Conservation (phyloP, 2,329 filamentous ascomycete species). For the Exophiala viscosa region DNA sequence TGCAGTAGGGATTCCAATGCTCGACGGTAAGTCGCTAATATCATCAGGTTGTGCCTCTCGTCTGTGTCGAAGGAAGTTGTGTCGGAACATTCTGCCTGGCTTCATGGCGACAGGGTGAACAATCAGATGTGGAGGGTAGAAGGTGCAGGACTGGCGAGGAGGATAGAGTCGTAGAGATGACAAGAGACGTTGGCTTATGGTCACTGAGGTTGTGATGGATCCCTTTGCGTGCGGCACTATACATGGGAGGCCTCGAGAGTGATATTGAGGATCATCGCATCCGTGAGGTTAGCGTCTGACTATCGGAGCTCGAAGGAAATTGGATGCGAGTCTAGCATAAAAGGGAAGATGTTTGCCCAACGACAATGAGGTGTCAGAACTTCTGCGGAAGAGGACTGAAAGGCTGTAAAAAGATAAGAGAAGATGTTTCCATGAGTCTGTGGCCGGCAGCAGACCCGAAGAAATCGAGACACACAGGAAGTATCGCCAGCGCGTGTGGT, state of each 20-base stretch:
- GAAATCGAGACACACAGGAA: neutral
- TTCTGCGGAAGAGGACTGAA: constrained; percentile 1
- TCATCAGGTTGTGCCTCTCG: constrained; percentile 8
- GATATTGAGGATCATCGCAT: constrained; percentile 21
- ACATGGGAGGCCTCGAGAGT: constrained; percentile 14
- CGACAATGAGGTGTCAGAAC: neutral
- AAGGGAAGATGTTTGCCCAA: neutral
- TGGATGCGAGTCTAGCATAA: constrained; percentile 15
- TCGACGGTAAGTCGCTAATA: constrained; percentile 11
- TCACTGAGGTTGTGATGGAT: constrained; percentile 10
- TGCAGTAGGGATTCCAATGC: constrained; percentile 19
- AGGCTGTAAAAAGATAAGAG: neutral
- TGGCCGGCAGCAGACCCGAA: constrained; percentile 8
- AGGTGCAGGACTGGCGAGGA: constrained; percentile 1
- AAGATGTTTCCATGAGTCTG: constrained; percentile 3
- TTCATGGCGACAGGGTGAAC: constrained; percentile 15
- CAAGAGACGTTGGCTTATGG: constrained; percentile 1
- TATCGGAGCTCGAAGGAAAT: constrained; percentile 20
- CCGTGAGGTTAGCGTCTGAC: constrained; percentile 18
- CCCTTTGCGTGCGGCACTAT: constrained; percentile 18
- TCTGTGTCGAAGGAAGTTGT: constrained; percentile 11
- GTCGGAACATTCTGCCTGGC: constrained; percentile 22
- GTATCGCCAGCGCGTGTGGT: constrained; percentile 5
- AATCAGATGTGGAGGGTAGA: neutral
- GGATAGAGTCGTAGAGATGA: neutral